These are phyloP conservation scores for Sindora glabra DNA, from an alignment of 306 rosid genomes.

Conservation along the genomic window DNA sequence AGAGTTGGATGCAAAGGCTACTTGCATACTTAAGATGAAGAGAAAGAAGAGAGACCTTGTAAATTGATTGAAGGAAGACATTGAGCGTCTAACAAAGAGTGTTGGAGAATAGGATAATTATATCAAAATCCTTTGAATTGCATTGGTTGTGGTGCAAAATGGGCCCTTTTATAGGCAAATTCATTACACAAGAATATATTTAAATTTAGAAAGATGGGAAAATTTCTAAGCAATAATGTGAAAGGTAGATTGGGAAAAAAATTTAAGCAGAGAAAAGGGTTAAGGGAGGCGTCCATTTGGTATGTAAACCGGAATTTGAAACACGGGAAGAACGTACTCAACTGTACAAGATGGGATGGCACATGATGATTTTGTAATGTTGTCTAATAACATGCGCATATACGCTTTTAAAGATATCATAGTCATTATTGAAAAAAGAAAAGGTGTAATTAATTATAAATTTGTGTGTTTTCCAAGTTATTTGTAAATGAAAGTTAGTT, in stretches of 20 bases:
- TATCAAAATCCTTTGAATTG: not conserved
- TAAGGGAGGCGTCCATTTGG: not conserved
- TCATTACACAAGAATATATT: not conserved
- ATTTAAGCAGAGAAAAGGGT: not conserved
- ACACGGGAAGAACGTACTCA: too few relatives aligned
- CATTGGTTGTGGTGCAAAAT: not conserved
- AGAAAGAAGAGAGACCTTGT: conserved; percentile 5
- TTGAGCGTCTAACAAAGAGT: not conserved
- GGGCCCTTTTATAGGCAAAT: conserved; percentile 24
- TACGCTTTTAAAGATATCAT: too few relatives aligned
- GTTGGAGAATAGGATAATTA: conserved; percentile 11
- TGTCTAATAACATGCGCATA: too few relatives aligned
- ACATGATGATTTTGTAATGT: conserved; percentile 14
- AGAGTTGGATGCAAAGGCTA: not conserved
- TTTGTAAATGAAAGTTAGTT: too few relatives aligned
- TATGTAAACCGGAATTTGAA: not conserved
- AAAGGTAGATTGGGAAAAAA: not conserved
- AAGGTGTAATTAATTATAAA: too few relatives aligned
- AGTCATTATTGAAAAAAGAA: too few relatives aligned
- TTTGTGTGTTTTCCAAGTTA: too few relatives aligned
- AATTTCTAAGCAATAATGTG: not conserved
- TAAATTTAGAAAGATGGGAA: not conserved
- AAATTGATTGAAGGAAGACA: not conserved
- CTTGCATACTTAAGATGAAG: conserved; percentile 14
- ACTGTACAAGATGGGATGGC: conserved; percentile 19